Base-by-base conservation (phyloP, 2,329 filamentous ascomycete species). In the Spiromastix sp. region DNA sequence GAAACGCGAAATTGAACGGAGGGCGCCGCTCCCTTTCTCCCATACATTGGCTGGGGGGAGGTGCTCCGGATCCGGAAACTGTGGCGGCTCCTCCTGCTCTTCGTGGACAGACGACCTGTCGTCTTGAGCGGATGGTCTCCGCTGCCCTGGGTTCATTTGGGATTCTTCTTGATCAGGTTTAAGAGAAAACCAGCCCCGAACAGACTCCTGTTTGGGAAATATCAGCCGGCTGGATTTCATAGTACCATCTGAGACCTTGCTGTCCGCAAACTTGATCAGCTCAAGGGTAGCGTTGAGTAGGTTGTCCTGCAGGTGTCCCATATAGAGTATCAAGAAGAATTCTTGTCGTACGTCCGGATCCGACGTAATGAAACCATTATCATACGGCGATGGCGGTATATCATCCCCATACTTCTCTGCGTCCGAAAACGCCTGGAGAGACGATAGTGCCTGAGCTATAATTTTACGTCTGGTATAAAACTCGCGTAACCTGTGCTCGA, bases 11-110 rank as follows among this genome's bases (percentile, higher is more conserved):
- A 81, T 57, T 2, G 49, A 56, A 13, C 80, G 65, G 2, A 85
- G 38, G 0, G 55, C 48, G 42, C 80, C 69, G 2, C 80, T 80
- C 32, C 74, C 61, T 25, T 60, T 70, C 50, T 86, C 68, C 67
- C 72, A 78, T 0, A 56, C 46, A 25, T 71, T 83, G 4, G 57
- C 55, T 0, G 81, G 70, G 1, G 77, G 77, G 0, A 85, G 63
- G 56, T 85, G 81, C 47, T 86, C 81, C 0, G 81, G 81, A 45
- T 86, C 79, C 42, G 21, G 7, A 7, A 24, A n/a, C n/a, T n/a
- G n/a, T n/a, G n/a, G n/a, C n/a, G n/a, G n/a, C n/a, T n/a, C n/a
- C n/a, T n/a, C n/a, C n/a, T n/a, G n/a, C n/a, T n/a, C n/a, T n/a
- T n/a, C n/a, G n/a, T n/a, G n/a, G n/a, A n/a, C n/a, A n/a, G n/a